Evolutionary conservation across 352 stramenopile genomes (phyloP), one percentile per base, ranked within the genome.

Genomic region (Thalassiosira mediterranea): DNA sequence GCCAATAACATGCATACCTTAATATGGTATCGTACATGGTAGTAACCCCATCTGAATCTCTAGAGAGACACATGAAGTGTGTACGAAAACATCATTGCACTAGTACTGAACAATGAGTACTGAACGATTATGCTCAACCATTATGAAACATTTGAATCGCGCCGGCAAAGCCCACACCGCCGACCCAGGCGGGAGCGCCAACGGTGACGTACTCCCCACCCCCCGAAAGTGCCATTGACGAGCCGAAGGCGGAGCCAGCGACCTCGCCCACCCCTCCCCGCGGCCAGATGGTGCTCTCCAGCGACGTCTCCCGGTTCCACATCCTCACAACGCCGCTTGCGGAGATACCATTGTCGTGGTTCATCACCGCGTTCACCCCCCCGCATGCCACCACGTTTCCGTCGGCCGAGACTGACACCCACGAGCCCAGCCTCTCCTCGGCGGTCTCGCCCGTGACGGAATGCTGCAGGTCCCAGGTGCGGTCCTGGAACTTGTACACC

Each of bases 271-370:
- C 19, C 26, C 47, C 17, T 40, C 5, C 42, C 51, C 64, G 53
- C 42, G 72, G 64, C 72, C 64, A 81, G 56, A 81, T 62, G n/a
- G 26, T 53, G 40, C 64, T 76, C 21, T 74, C 59, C 25, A 23
- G 2, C n/a, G 51, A 72, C 13, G 48, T 72, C 26, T 37, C 40
- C 63, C 32, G n/a, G 49, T 81, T 75, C 57, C 49, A 81, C 21
- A 70, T 0, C 32, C 64, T 40, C 51, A 81, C 72, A 13, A 81
- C 64, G 7, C 72, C 72, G 49, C 13, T 64, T 49, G 47, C 7
- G 34, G 34, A 42, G 5, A 23, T 67, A 13, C 23, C 34, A 8
- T 8, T 21, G n/a, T 47, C 64, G 25, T 63, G 15, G 10, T 26
- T 51, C 56, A 31, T 58, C n/a, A n/a, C n/a, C 26, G 21, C 72